phyloP scores from a whole-genome alignment of 441 rosid genomes.

The Bruguiera hainesii region DNA sequence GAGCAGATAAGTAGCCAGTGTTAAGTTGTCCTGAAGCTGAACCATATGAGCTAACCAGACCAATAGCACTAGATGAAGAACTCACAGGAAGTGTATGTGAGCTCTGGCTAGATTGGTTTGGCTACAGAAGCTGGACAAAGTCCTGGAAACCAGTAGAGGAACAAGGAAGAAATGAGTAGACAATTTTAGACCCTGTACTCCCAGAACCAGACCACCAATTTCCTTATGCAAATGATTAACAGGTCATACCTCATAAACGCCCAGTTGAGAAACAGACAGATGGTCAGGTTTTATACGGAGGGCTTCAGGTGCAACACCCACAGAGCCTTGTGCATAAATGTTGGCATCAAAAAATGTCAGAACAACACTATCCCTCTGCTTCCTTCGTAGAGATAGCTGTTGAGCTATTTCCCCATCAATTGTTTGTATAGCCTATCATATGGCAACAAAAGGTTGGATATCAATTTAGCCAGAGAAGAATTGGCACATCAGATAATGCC shows the following conservation, averaged over 20 bases:
- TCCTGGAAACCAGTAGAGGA: slow-evolving; percentile 49
- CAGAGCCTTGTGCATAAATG: slow-evolving; percentile 73
- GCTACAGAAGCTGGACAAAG: slow-evolving; percentile 96
- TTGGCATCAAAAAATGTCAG: slow-evolving; percentile 72
- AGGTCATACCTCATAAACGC: slow-evolving; percentile 83
- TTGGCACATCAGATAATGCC: not conserved
- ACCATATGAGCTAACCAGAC: slow-evolving; percentile 49
- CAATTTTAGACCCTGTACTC: slow-evolving; percentile 13
- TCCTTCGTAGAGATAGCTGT: slow-evolving; percentile 74
- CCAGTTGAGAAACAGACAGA: slow-evolving; percentile 83
- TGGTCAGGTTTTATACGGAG: slow-evolving; percentile 98
- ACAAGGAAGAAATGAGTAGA: not conserved
- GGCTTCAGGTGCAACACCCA: slow-evolving; percentile 80
- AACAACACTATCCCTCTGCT: slow-evolving; percentile 81
- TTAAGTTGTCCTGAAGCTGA: slow-evolving; percentile 49
- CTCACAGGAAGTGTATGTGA: slow-evolving; percentile 53
- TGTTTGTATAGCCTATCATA: slow-evolving; percentile 74
- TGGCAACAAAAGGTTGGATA: slow-evolving; percentile 1
- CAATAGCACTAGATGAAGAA: slow-evolving; percentile 51
- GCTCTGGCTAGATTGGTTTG: slow-evolving; percentile 76
- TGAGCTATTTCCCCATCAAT: slow-evolving; percentile 91
- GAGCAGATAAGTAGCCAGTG: slow-evolving; percentile 44
- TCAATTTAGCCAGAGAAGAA: not conserved
- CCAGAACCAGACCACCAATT: slow-evolving; percentile 3
- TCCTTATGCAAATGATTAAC: slow-evolving; percentile 5